Percentiles rank a stretch among this genome's conserved stretches.
These are phyloP conservation scores for Lactarius deliciosus DNA, from an alignment of 768 basidiomycete genomes.

Conservation along the genomic window DNA sequence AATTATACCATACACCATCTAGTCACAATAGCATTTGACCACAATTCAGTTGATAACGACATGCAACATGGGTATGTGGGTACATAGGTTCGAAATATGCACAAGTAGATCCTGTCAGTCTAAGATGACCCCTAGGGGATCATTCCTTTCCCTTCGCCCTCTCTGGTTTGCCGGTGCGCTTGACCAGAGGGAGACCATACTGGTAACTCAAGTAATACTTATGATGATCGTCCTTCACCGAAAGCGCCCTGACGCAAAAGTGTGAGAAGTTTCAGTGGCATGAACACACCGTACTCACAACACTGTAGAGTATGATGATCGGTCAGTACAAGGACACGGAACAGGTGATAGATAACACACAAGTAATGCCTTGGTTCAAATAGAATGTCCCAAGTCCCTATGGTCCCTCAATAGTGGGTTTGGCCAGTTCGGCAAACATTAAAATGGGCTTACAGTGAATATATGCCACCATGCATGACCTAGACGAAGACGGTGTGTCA, in stretches of 20 bases:
- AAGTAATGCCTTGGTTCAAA: conserved; percentile 37
- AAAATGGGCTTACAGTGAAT: conserved; percentile 48
- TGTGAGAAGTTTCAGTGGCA: background rate
- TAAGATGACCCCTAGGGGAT: background rate
- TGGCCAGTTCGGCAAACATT: background rate
- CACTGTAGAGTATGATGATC: conserved; percentile 28
- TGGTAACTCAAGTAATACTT: conserved; percentile 46
- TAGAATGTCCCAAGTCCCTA: conserved; percentile 37
- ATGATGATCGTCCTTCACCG: conserved; percentile 57
- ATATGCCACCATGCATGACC: conserved; percentile 79
- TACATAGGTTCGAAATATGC: background rate
- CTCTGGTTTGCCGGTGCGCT: conserved; percentile 8
- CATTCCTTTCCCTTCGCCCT: conserved; percentile 1
- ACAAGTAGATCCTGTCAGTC: background rate
- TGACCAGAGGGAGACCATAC: conserved; percentile 46
- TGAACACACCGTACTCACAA: conserved; percentile 26
- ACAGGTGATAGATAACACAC: conserved; percentile 31
- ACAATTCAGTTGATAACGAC: background rate
- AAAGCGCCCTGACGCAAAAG: conserved; percentile 46
- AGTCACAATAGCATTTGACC: background rate
- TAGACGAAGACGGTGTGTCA: conserved; percentile 30
- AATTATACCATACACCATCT: conserved; percentile 1
- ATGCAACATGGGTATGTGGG: background rate
- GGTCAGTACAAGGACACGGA: background rate
- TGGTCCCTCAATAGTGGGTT: conserved; percentile 21